A percentile compares a stretch with the other conserved stretches of the same genome.
phyloP scores from a whole-genome alignment of 164 flowering plant genomes.

The Paratinospora sagittata region DNA sequence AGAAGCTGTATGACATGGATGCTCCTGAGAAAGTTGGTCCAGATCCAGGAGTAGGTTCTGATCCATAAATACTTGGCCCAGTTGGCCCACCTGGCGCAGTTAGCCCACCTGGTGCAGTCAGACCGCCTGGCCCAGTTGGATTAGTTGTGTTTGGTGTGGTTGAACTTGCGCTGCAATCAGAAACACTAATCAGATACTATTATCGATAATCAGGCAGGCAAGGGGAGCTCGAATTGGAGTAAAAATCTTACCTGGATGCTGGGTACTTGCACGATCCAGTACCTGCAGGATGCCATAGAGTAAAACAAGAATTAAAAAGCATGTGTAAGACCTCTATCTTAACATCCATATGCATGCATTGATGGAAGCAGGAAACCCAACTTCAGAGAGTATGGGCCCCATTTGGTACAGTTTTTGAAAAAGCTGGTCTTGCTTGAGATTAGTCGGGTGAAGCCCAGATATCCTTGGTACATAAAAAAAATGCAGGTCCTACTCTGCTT shows the following conservation, averaged over 20 bases:
- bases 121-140: constrained; percentile 33
- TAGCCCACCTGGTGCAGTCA: constrained; percentile 25
- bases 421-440: no score
- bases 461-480: no score
- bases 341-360: background rate
- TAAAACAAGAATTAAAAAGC: background rate
- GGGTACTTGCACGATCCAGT: constrained; percentile 47
- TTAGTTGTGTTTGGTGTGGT: constrained; percentile 45
- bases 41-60: constrained; percentile 37
- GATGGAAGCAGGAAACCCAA: background rate
- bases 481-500: no score
- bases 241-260: constrained; percentile 48
- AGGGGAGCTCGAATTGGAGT: background rate
- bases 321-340: background rate
- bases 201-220: background rate
- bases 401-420: no score
- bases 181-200: background rate
- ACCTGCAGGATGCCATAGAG: constrained; percentile 34
- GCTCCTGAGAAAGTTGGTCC: constrained; percentile 20
- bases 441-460: no score
- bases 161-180: constrained; percentile 43
- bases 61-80: constrained; percentile 41
- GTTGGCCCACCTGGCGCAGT: constrained; percentile 35
- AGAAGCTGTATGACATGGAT: constrained; percentile 1
- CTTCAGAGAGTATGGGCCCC: background rate